Evolutionary conservation across 1,139 yeast species (phyloP), one percentile per base, ranked within the genome.

Genomic region (Yamadazyma triangularis): DNA sequence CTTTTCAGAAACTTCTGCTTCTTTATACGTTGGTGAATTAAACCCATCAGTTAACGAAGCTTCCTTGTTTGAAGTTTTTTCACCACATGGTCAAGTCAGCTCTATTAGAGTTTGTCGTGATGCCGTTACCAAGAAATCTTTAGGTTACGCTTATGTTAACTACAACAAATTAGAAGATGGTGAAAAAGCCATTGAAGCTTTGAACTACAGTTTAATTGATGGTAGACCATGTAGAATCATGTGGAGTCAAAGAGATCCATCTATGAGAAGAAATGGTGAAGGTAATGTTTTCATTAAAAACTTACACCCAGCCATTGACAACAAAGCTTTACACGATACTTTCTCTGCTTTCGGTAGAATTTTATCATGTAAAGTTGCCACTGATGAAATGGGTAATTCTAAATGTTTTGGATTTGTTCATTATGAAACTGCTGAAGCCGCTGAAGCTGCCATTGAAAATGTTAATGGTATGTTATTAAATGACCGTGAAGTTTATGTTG

Each of bases 191-290:
- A 74, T 91, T 61, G 95, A 88, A 59, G 94, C 88, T 66, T 78
- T 93, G 68, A 93, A 91, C 85, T 91, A 91, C 73, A 69, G 88
- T 41, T 80, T 79, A 55, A 80, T 91, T 68, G 91, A 89, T 68
- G 97, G 96, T 57, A 88, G 85, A 58, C 91, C 96, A 53, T 88
- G 97, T 71, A 89, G 99, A 70, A 91, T 91, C 72, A 93, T 93
- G 98, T 89, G 97, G 96, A 88, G 97, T 48, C 98, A 93, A 75
- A 87, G 98, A 71, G 97, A 91, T 64, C 98, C 98, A 45, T 78
- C 96, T 44, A 66, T 82, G 53, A 86, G 98, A 77, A 87, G 86
- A 76, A 83, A 84, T 58, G 97, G 97, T 62, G 85, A 87, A 47
- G 96, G 96, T 57, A 91, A 91, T 77, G 83, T 93, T 49, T 91